These are phyloP conservation scores for Prillingera fragicola DNA, from an alignment of 1,284 basidiomycete genomes.

Conservation along the genomic window DNA sequence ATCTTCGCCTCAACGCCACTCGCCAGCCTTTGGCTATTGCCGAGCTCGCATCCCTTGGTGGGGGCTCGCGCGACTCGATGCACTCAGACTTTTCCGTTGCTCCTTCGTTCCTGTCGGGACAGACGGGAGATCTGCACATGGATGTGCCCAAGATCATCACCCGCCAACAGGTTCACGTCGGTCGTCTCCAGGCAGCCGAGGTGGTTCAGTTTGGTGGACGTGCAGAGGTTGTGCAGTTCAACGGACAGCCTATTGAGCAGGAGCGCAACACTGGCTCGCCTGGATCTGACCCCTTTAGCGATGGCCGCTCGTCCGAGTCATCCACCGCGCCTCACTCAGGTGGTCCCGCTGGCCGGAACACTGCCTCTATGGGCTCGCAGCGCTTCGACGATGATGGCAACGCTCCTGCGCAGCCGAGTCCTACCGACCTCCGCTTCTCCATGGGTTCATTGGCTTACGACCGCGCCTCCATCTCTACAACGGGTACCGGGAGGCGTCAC, in stretches of 20 bases:
- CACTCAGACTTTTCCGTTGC: slow-evolving; percentile 32
- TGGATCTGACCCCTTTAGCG: too few relatives aligned
- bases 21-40: too few relatives aligned
- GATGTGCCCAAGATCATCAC: slow-evolving; percentile 49
- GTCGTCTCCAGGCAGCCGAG: slow-evolving; percentile 45
- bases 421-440: slow-evolving; percentile 44
- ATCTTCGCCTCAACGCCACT: slow-evolving; percentile 37
- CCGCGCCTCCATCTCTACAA: slow-evolving; percentile 33
- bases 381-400: slow-evolving; percentile 23
- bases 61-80: slow-evolving; percentile 30
- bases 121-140: slow-evolving; percentile 39
- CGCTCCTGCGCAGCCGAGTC: slow-evolving; percentile 17
- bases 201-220: slow-evolving; percentile 39
- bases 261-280: too few relatives aligned
- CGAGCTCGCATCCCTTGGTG: background rate
- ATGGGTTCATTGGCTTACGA: slow-evolving; percentile 44
- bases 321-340: too few relatives aligned
- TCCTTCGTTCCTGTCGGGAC: slow-evolving; percentile 44
- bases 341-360: background rate
- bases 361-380: slow-evolving; percentile 15
- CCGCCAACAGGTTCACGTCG: slow-evolving; percentile 43
- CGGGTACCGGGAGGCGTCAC: slow-evolving; percentile 25
- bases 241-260: too few relatives aligned
- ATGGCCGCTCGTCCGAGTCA: too few relatives aligned
- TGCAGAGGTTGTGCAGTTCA: too few relatives aligned